phyloP scores from a whole-genome alignment of 306 rosid species.

The Malus sieversii region DNA sequence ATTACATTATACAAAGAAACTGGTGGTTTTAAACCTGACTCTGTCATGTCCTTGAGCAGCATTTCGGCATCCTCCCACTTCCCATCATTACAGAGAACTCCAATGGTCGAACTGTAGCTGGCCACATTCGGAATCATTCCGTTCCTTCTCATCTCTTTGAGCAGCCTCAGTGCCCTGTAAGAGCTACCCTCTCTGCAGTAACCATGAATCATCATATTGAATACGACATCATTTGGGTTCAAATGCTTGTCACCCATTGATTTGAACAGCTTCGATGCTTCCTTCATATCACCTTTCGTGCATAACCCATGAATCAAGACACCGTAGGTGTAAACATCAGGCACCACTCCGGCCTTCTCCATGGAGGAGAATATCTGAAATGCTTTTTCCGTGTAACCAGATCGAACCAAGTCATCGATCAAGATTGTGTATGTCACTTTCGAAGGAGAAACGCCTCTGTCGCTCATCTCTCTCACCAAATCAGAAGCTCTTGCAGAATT shows the following conservation, averaged over 20 bases:
- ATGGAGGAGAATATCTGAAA: conserved; percentile 43
- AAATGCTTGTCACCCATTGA: conserved; percentile 40
- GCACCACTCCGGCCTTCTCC: conserved; percentile 56
- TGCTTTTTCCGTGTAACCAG: conserved; percentile 48
- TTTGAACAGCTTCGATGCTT: conserved; percentile 50
- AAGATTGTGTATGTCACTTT: conserved; percentile 69
- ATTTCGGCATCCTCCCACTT: conserved; percentile 57
- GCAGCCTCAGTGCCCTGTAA: conserved; percentile 61
- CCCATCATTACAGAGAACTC: conserved; percentile 51
- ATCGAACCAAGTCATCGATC: conserved; percentile 40
- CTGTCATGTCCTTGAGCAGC: conserved; percentile 39
- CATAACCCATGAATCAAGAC: conserved; percentile 69
- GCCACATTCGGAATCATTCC: conserved; percentile 63
- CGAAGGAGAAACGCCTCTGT: conserved; percentile 49
- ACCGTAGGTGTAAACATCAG: conserved; percentile 55
- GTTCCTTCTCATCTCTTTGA: conserved; percentile 54
- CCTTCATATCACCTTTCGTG: conserved; percentile 51
- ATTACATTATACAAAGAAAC: conserved; percentile 39
- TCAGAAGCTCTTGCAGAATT: conserved; percentile 39
- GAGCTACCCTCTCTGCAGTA: conserved; percentile 73
- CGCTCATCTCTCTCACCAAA: conserved; percentile 66
- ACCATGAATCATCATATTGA: conserved; percentile 58
- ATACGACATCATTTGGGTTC: conserved; percentile 60
- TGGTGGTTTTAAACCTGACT: conserved; percentile 42
- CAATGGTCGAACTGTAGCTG: conserved; percentile 46